phyloP scores from a whole-genome alignment of 164 flowering plant genomes.

The Buxus sempervirens region DNA sequence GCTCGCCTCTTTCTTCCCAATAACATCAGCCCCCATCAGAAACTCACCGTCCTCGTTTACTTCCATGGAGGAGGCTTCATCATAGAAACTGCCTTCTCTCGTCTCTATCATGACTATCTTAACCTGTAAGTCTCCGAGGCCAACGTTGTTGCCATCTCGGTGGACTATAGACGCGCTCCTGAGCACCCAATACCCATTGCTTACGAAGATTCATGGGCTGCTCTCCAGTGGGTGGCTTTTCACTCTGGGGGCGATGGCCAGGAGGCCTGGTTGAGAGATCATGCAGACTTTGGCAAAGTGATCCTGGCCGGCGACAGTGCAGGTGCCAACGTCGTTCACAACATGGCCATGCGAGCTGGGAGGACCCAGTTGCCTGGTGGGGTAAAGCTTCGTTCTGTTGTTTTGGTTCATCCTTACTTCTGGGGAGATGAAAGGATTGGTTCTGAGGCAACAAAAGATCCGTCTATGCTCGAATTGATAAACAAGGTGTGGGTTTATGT shows the following conservation, averaged over 20 bases:
- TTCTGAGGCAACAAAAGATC: too few species aligned
- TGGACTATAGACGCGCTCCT: conserved; percentile 28
- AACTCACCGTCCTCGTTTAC: conserved; percentile 34
- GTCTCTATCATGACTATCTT: conserved; percentile 19
- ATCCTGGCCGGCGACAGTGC: conserved; percentile 9
- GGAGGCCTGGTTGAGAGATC: conserved; percentile 2
- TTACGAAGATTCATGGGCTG: conserved; percentile 1
- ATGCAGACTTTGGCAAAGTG: not conserved
- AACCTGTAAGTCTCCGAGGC: conserved; percentile 17
- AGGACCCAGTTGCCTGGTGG: not conserved
- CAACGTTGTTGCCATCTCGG: conserved; percentile 26
- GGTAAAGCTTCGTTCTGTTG: not conserved
- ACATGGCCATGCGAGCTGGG: conserved; percentile 1
- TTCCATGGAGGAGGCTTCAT: conserved; percentile 44
- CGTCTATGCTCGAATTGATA: conserved; percentile 9
- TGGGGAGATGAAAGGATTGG: not conserved
- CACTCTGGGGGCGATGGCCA: not conserved
- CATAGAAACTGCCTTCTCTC: conserved; percentile 23
- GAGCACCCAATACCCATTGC: not conserved
- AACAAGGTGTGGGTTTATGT: conserved; percentile 43
- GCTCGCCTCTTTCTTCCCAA: conserved; percentile 8
- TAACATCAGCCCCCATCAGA: conserved; percentile 2
- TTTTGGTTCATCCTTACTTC: conserved; percentile 3
- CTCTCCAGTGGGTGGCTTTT: conserved; percentile 18
- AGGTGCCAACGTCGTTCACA: conserved; percentile 10